Base-by-base conservation (phyloP, 305 asterid species). In the Solanum hybrid region DNA sequence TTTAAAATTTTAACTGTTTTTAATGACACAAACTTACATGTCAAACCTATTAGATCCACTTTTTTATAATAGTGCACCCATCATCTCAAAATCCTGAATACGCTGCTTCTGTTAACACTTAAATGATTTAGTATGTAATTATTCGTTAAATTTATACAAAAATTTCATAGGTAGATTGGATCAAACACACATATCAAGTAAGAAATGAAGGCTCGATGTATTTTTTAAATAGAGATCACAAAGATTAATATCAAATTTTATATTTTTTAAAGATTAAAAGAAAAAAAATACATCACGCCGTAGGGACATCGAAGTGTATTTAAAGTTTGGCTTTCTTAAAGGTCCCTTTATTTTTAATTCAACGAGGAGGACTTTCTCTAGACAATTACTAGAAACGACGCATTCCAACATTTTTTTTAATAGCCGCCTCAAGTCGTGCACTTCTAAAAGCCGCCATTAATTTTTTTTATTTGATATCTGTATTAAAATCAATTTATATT, bases 1-100 rank as follows among this genome's bases (percentile, higher is more conserved):
- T 42, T 11, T 40, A 40, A 42, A 42, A 1, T 13, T 13, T 42
- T 13, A 4, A 13, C 18, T 13, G 18, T 4, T 42, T 42, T 42
- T 14, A 42, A 13, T 13, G 61, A 42, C 18, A 13, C 20, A 42
- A 42, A 42, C 20, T 42, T 13, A 42, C 7, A 42, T 0, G 20
- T 42, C 20, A 42, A 42, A 42, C 18, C 6, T 5, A 42, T 42
- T 13, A 42, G 18, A 13, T 42, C 3, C 7, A 42, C 6, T 4
- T 42, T 42, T 42, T 42, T 14, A 42, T 42, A 42, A 13, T 42
- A 42, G 18, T 13, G 18, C 6, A 42, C 18, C 20, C 2, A 42
- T 42, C 20, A 13, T 5, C 5, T 42, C 0, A 0, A 42, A 42
- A 4, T 42, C 1, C 1, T 42, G 7, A 0, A 4, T 13, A 42